Conservation (phyloP, 768 basidiomycete genomes). For the Candolleomyces eurysporus region DNA sequence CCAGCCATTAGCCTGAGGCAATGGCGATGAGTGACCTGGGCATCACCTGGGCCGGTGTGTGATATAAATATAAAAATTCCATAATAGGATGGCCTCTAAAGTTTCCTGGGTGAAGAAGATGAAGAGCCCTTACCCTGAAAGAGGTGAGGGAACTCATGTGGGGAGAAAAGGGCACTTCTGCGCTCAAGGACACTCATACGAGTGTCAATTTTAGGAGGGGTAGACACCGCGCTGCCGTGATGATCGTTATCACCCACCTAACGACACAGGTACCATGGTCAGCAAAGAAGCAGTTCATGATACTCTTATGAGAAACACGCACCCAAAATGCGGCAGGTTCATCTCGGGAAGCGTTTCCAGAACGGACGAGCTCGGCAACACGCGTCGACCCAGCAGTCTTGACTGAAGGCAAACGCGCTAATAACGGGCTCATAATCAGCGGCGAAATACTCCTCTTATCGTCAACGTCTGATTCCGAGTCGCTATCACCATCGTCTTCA, state of each 20-base stretch:
- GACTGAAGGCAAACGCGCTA: conserved; percentile 1
- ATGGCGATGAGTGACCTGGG: no score
- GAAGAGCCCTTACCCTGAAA: not conserved
- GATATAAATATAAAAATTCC: no score
- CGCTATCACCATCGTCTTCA: not conserved
- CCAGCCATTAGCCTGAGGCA: no score
- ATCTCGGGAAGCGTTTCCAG: not conserved
- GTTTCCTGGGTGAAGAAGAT: no score
- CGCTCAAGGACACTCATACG: not conserved
- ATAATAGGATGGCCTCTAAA: no score
- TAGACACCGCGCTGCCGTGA: no score
- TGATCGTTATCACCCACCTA: no score
- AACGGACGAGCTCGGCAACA: not conserved
- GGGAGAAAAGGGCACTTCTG: not conserved
- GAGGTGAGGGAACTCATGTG: not conserved
- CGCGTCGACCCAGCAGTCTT: not conserved
- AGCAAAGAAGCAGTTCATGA: no score
- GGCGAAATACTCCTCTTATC: conserved; percentile 1
- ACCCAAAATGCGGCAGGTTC: not conserved
- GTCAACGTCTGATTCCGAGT: not conserved
- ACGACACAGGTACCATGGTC: no score
- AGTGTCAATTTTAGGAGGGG: conserved; percentile 1
- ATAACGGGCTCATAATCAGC: not conserved
- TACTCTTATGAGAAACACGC: no score
- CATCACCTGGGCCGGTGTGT: no score